Evolutionary conservation across 306 rosid species (phyloP).

Genomic region (Rosa rugosa): DNA sequence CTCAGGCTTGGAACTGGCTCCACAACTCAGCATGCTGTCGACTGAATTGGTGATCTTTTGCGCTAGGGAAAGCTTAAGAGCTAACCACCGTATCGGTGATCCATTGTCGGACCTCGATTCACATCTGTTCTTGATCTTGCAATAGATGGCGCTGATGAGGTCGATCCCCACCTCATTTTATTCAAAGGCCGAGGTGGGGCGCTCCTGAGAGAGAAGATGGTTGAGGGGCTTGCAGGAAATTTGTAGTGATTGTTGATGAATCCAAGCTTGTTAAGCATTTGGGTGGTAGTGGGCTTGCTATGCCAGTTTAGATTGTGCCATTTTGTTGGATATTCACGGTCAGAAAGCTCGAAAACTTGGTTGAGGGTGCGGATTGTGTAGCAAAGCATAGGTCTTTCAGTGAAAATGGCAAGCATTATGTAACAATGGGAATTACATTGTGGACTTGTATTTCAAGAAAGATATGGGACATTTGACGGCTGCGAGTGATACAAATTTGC

Average conservation of each 20-base stretch:
- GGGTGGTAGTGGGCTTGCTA: constrained; percentile 72
- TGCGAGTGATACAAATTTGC: constrained; percentile 38
- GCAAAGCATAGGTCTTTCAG: constrained; percentile 56
- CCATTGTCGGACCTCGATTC: constrained; percentile 68
- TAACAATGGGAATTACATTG: constrained; percentile 69
- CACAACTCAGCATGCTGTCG: constrained; percentile 75
- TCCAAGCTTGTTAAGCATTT: constrained; percentile 59
- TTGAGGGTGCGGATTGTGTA: constrained; percentile 53
- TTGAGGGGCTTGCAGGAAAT: constrained; percentile 68
- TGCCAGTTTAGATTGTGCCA: constrained; percentile 74
- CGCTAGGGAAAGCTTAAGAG: constrained; percentile 59
- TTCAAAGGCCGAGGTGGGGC: constrained; percentile 90
- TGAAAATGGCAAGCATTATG: constrained; percentile 48
- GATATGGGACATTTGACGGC: constrained; percentile 67
- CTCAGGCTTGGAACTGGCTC: constrained; percentile 81
- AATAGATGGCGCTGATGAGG: constrained; percentile 92
- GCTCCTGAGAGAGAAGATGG: constrained; percentile 78
- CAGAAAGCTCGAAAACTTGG: constrained; percentile 41
- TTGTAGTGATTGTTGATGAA: constrained; percentile 35
- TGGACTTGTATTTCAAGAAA: constrained; percentile 62
- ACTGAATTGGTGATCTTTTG: constrained; percentile 70
- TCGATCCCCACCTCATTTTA: constrained; percentile 65
- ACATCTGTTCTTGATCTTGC: constrained; percentile 55
- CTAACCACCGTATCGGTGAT: constrained; percentile 35
- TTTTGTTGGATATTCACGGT: constrained; percentile 78